Evolutionary conservation across 2,329 filamentous ascomycete species (phyloP).

Genomic region (Ophiosphaerella narmari): DNA sequence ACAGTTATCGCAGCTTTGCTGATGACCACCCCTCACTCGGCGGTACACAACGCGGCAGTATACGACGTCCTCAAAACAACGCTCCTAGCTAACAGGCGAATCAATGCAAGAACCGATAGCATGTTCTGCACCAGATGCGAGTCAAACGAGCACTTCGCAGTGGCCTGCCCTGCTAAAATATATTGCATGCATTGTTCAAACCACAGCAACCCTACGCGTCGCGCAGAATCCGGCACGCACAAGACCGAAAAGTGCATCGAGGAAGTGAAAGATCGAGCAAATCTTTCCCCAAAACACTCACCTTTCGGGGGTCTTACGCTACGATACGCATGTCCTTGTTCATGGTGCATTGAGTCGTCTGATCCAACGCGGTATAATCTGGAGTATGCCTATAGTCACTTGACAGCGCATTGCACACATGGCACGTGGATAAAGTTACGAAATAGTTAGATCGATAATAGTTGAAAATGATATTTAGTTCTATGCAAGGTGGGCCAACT

Average conservation of each 20-base stretch:
- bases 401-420: constrained; percentile 2
- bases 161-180: not conserved
- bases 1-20: constrained; percentile 15
- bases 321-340: constrained; percentile 5
- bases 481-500: no score
- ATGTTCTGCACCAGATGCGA: not conserved
- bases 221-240: not conserved
- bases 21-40: not conserved
- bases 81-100: not conserved
- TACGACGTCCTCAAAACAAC: not conserved
- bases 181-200: not conserved
- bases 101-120: not conserved
- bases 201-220: no score
- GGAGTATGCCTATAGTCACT: constrained; percentile 5
- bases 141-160: not conserved
- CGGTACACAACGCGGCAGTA: not conserved
- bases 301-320: not conserved
- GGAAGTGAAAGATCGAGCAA: not conserved
- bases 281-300: not conserved
- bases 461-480: no score
- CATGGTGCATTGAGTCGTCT: constrained; percentile 3
- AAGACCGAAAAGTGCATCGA: not conserved
- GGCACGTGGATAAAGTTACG: no score
- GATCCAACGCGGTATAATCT: constrained; percentile 3
- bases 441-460: no score